phyloP scores from a whole-genome alignment of 1,139 yeast genomes.

The Kurtzmaniella quercitrusa region DNA sequence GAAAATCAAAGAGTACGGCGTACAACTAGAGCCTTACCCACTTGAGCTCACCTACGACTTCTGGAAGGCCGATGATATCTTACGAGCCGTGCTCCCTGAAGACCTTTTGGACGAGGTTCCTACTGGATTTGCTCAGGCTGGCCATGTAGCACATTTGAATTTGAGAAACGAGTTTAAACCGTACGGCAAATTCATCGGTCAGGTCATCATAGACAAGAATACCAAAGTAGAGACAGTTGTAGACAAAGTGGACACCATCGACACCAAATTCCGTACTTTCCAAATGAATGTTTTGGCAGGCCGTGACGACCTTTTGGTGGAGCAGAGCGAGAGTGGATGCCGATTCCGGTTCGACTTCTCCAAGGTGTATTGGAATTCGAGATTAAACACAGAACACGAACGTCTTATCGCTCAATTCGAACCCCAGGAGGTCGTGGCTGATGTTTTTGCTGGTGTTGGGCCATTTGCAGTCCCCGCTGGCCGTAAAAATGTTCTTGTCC shows the following conservation, averaged over 20 bases:
- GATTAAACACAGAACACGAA: slow-evolving; percentile 91
- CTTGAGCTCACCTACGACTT: slow-evolving; percentile 64
- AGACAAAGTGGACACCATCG: slow-evolving; percentile 86
- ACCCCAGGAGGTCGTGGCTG: slow-evolving; percentile 74
- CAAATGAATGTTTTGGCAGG: slow-evolving; percentile 94
- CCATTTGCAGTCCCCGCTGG: slow-evolving; percentile 98
- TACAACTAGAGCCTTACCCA: slow-evolving; percentile 48
- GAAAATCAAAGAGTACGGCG: slow-evolving; percentile 43
- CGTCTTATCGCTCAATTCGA: slow-evolving; percentile 62
- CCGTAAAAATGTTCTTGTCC: slow-evolving; percentile 69
- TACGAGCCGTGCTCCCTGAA: slow-evolving; percentile 73
- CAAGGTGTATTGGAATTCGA: slow-evolving; percentile 95
- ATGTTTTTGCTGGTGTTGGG: slow-evolving; percentile 98
- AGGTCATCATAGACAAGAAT: slow-evolving; percentile 86
- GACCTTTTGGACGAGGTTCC: slow-evolving; percentile 71
- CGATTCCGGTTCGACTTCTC: slow-evolving; percentile 82
- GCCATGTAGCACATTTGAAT: slow-evolving; percentile 94
- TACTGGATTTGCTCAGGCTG: slow-evolving; percentile 88
- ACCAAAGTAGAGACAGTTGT: slow-evolving; percentile 79
- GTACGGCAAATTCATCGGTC: slow-evolving; percentile 76
- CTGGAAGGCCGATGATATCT: slow-evolving; percentile 88
- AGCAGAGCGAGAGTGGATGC: slow-evolving; percentile 88
- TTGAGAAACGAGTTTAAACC: slow-evolving; percentile 83
- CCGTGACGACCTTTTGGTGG: slow-evolving; percentile 64
- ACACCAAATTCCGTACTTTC: slow-evolving; percentile 85